Percentiles rank a stretch among this genome's conserved stretches.
Conservation (phyloP, 768 basidiomycete genomes). For the Cystofilobasidium ferigula region DNA sequence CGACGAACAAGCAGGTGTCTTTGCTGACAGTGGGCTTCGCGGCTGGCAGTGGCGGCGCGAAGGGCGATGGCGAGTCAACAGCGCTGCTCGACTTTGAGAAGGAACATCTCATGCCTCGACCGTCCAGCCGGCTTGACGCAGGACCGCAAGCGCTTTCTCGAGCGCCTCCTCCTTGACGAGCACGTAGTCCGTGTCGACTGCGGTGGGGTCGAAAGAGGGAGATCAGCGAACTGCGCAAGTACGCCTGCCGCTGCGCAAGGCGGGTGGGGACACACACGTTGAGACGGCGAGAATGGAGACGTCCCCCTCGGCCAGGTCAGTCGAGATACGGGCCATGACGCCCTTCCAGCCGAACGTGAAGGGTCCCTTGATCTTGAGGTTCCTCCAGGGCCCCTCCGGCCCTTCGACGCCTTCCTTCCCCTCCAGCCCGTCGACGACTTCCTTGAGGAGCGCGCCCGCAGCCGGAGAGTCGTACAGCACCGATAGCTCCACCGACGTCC, state of each 20-base stretch:
- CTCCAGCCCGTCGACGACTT: background rate
- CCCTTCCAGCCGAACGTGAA: background rate
- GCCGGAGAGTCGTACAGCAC: background rate
- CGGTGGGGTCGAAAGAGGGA: background rate
- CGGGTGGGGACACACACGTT: background rate
- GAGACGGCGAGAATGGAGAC: background rate
- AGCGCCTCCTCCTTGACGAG: background rate
- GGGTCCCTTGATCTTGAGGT: background rate
- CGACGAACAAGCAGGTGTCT: no score
- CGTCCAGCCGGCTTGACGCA: background rate
- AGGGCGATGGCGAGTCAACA: no score
- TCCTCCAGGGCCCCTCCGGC: background rate
- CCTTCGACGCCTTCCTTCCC: background rate
- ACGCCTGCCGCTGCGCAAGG: no score
- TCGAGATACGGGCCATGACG: background rate
- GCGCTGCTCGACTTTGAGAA: no score
- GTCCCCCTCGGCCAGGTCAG: background rate
- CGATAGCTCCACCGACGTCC: background rate
- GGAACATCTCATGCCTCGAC: conserved; percentile 1
- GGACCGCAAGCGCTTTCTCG: background rate
- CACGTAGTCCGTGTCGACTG: conserved; percentile 2
- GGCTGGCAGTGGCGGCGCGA: no score
- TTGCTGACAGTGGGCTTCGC: no score
- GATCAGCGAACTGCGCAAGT: background rate
- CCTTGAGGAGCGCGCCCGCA: background rate